Conservation (phyloP, 805 yeast species). For the Monosporozyma yasuniensis region DNA sequence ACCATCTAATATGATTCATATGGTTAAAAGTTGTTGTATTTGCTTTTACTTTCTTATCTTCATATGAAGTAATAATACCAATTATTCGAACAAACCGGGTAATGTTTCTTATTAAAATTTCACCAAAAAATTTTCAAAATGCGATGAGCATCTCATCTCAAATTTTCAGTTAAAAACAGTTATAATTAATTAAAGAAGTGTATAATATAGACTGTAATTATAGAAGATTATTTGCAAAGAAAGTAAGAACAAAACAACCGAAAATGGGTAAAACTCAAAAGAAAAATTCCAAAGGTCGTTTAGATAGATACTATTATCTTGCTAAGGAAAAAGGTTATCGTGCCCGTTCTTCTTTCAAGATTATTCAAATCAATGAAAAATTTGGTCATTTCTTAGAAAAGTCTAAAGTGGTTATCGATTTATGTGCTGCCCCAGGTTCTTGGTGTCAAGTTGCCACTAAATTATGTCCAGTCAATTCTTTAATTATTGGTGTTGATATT, state of each 20-base stretch:
- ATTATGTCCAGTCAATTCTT: slow-evolving; percentile 82
- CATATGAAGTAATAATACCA: too few relatives aligned
- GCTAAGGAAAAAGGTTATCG: slow-evolving; percentile 98
- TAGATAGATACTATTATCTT: slow-evolving; percentile 89
- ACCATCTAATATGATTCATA: too few relatives aligned
- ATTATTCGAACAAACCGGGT: too few relatives aligned
- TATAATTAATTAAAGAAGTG: background rate
- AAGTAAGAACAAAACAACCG: background rate
- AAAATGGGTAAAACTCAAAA: slow-evolving; percentile 85
- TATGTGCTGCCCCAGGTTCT: slow-evolving; percentile 99
- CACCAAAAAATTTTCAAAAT: slow-evolving; percentile 2
- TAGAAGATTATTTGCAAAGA: background rate
- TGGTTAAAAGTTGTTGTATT: too few relatives aligned
- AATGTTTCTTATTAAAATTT: background rate
- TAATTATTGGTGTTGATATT: slow-evolving; percentile 97
- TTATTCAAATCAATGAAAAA: slow-evolving; percentile 90
- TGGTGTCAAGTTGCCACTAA: slow-evolving; percentile 99
- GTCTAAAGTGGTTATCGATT: slow-evolving; percentile 91
- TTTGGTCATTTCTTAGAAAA: slow-evolving; percentile 91
- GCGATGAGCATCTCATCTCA: slow-evolving; percentile 4
- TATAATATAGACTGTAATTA: background rate
- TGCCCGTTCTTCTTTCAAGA: slow-evolving; percentile 96
- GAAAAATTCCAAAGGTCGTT: slow-evolving; percentile 97
- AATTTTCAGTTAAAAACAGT: background rate
- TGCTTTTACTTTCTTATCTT: too few relatives aligned